Evolutionary conservation across 2,329 filamentous ascomycete species (phyloP), one percentile per base, ranked within the genome.

Genomic region (Chrysosporium keratinophilum): DNA sequence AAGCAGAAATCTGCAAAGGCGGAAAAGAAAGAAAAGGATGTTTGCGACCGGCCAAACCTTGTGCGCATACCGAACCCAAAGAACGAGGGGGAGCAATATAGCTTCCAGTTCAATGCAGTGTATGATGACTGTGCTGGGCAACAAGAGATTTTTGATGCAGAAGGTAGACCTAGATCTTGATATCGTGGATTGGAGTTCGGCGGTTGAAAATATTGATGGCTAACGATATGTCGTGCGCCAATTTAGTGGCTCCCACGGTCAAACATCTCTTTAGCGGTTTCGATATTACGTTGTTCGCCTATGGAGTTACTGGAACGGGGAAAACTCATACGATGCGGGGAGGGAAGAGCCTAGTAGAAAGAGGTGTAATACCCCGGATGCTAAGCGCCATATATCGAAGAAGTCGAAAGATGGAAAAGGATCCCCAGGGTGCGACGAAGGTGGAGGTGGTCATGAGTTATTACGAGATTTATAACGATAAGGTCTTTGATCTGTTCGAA

Each of bases 251-350:
- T 40, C 88, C 91, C 1, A 89, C 90, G 49, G 77, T 96, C 58
- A 96, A 95, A 68, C 86, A 93, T 52, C 81, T 97, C 9, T 96
- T 97, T 72, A 71, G 68, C 52, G 93, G 88, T 55, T 82, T 88
- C 65, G 87, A 94, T 71, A 81, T 91, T 41, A 95, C 88, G 10
- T 81, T 95, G 54, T 95, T 96, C 65, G 89, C 90, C 28, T 95
- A 96, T 67, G 90, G 90, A 57, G 88, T 91, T 56, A 95, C 90
- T 0, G 90, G 90, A 45, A 95, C 89, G 0, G 90, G 90, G 54
- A 96, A 96, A 73, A 96, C 90, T 56, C 88, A 95, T 71, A 96
- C 90, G 2, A 95, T 96, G 89, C 84, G 90, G 59, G 90, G 90
- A 60, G 90, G 90, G 39, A 81, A 94, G 69, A 87, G 85, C 66